Conservation (phyloP, 2,329 filamentous ascomycete species). For the Cadophora gregata region DNA sequence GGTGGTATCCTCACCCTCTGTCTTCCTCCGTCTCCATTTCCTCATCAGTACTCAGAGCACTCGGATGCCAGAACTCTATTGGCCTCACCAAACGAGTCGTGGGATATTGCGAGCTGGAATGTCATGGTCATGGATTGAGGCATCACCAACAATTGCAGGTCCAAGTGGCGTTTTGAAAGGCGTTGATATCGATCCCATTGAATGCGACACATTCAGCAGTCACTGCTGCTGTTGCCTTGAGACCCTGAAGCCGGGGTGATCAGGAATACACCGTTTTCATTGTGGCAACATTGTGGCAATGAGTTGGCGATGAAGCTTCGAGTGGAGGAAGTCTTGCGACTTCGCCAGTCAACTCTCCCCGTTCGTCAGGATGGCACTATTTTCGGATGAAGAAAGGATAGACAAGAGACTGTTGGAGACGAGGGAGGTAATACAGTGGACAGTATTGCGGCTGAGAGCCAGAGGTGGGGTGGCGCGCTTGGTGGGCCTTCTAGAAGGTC, state of each 20-base stretch:
- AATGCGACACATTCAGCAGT: neutral
- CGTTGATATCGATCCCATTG: neutral
- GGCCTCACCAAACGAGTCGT: neutral
- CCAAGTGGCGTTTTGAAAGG: neutral
- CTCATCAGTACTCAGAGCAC: neutral
- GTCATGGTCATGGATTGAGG: neutral
- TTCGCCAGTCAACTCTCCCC: neutral
- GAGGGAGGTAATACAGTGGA: conserved; percentile 9
- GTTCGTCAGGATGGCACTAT: neutral
- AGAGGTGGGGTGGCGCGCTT: conserved; percentile 8
- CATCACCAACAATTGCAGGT: neutral
- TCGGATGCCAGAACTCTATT: neutral
- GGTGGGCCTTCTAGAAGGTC: conserved; percentile 11
- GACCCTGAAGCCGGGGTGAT: neutral
- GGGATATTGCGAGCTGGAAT: neutral
- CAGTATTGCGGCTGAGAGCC: conserved; percentile 4
- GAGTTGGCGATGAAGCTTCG: neutral
- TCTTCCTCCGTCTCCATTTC: neutral
- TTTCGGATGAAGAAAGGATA: neutral
- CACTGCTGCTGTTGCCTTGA: neutral
- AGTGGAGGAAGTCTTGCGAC: neutral
- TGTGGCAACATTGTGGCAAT: neutral
- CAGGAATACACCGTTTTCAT: neutral
- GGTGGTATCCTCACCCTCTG: neutral
- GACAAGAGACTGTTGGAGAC: neutral